phyloP scores from a whole-genome alignment of 1,139 yeast species.

The Trichomonascaceae sp. region DNA sequence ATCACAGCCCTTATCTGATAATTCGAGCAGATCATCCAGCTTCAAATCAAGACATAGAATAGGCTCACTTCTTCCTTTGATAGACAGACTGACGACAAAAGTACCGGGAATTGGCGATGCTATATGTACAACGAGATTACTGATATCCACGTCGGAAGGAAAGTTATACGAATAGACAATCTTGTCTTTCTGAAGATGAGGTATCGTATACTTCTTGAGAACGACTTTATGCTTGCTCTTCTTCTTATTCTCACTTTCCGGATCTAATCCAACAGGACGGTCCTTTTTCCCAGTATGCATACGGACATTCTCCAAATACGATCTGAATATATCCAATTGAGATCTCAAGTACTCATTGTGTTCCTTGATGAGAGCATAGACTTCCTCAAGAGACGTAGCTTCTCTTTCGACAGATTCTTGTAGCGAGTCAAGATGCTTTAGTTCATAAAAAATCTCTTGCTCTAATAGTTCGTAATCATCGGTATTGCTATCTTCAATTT shows the following conservation, averaged over 20 bases:
- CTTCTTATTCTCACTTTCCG: slow-evolving; percentile 18
- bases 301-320: slow-evolving; percentile 35
- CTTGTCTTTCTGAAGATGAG: slow-evolving; percentile 30
- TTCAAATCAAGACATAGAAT: slow-evolving; percentile 30
- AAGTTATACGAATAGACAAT: slow-evolving; percentile 30
- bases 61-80: slow-evolving; percentile 32
- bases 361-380: slow-evolving; percentile 32
- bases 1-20: slow-evolving; percentile 27
- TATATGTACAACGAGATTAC: slow-evolving; percentile 25
- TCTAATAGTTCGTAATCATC: slow-evolving; percentile 31
- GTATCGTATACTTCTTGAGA: slow-evolving; percentile 30
- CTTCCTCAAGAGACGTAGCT: slow-evolving; percentile 32
- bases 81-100: slow-evolving; percentile 31
- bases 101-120: slow-evolving; percentile 35
- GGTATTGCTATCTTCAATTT: slow-evolving; percentile 28
- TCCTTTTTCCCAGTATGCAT: slow-evolving; percentile 32
- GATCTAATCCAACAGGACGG: slow-evolving; percentile 24
- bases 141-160: slow-evolving; percentile 24
- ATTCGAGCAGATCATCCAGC: slow-evolving; percentile 34
- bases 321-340: slow-evolving; percentile 35
- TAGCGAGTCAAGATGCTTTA: slow-evolving; percentile 35
- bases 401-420: slow-evolving; percentile 33
- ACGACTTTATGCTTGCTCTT: slow-evolving; percentile 24
- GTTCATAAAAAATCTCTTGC: slow-evolving; percentile 34
- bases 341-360: slow-evolving; percentile 35